Base-by-base conservation (phyloP, 148 eudicot species). In the Rhododendron henanense region DNA sequence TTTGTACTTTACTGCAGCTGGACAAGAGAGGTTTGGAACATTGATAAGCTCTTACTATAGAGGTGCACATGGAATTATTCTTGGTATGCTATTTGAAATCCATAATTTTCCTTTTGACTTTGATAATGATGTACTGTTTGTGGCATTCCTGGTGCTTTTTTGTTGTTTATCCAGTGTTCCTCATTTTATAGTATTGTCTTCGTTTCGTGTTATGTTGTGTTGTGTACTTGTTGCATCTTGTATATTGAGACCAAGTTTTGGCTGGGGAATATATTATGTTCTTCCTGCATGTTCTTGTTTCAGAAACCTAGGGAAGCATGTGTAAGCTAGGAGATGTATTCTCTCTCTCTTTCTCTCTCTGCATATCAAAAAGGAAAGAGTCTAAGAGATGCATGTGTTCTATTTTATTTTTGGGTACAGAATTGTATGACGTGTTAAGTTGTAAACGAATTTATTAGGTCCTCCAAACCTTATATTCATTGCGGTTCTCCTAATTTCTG, bases 21-120 rank as follows among this genome's bases (percentile, higher is more conserved):
- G 96, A 67, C 96, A 94, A 50, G 96, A 94, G 91, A 92, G 96
- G 86, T 94, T 92, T 87, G 93, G 94, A 79, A 84, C 94, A 55
- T 86, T 94, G 83, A 90, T 85, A 78, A 89, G 90, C 89, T 94
- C 94, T 35, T 94, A 92, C 79, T 94, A 94, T 82, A 88, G 96
- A 90, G 94, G 94, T 53, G 93, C 96, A 25, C 96, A 94, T 86
- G 94, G 94, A 48, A 91, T 92, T 25, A 90, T 93, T 73, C 92
- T 93, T 21, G 94, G 96, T 93, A 91, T 57, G 90, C 18, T 3
- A 79, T 75, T 61, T 53, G 82, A 16, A 81, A 31, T 10, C 18
- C 15, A 37, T 31, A 15, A 21, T 86, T 33, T 63, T 47, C 44
- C 6, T 16, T 16, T 81, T 35, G 50, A 45, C 67, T 39, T 5